Evolutionary conservation across 2,329 filamentous ascomycete species (phyloP), one percentile per base, ranked within the genome.

Genomic region (Venturia oleaginea): DNA sequence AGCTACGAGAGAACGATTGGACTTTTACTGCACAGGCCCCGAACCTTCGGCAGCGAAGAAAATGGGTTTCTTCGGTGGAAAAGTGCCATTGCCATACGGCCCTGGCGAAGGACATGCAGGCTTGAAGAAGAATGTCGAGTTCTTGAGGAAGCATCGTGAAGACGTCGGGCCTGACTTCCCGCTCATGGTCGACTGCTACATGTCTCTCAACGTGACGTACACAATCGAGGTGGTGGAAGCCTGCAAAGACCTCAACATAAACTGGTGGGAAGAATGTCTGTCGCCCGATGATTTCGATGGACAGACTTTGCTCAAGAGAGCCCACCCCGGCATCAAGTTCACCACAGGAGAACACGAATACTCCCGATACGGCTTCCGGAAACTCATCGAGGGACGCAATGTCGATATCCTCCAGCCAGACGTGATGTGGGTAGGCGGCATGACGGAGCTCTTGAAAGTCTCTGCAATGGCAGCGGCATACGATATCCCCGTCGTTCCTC

Each of bases 321-420:
- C 92, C 0, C 92, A 96, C 73, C 92, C 92, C 0, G 88, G 87
- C 2, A 81, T 93, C 77, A 96, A 95, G 76, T 97, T 97, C 80
- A 97, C 92, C 22, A 96, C 92, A 1, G 92, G 92, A 68, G 92
- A 97, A 80, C 92, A 97, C 78, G 92, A 97, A 76, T 97, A 92
- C 80, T 95, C 91, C 7, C 84, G 91, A 71, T 97, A 92, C 73
- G 92, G 92, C 37, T 97, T 97, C 85, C 89, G 93, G 69, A 95
- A 96, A 80, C 84, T 97, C 54, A 87, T 97, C 67, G 91, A 96
- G 77, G 89, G 88, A 64, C 90, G 92, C 69, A 95, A 96, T 76
- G 80, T 97, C 66, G 92, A 97, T 75, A 96, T 97, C 70, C 86
- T 97, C 71, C 92, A 96, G 78, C 92, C 92, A 17, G 92, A 97